A percentile compares a stretch with the other conserved stretches of the same genome.
Conservation (phyloP, 208 protist species). For the Trypanosoma lewisi region DNA sequence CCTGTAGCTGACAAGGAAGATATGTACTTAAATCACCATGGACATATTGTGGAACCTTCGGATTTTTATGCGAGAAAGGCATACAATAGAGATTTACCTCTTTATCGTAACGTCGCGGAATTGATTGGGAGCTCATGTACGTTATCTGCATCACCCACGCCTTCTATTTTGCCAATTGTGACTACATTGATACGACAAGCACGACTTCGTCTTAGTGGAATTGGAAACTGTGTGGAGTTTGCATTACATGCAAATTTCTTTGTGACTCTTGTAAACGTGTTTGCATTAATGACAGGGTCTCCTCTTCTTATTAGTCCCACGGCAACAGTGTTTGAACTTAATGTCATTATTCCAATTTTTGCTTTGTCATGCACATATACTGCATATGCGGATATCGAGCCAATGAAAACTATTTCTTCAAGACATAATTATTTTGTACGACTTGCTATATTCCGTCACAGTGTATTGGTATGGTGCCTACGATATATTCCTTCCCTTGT, state of each 20-base stretch:
- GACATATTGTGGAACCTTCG: slow-evolving; percentile 66
- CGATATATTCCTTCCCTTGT: slow-evolving; percentile 72
- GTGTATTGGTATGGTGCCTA: slow-evolving; percentile 71
- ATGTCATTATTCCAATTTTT: slow-evolving; percentile 79
- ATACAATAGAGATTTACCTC: slow-evolving; percentile 67
- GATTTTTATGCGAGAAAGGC: slow-evolving; percentile 53
- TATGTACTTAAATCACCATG: slow-evolving; percentile 33
- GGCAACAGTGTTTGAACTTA: slow-evolving; percentile 76
- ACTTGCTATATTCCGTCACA: slow-evolving; percentile 77
- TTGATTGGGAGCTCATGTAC: slow-evolving; percentile 81
- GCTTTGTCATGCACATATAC: slow-evolving; percentile 81
- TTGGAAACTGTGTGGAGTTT: slow-evolving; percentile 84
- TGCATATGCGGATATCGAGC: slow-evolving; percentile 75
- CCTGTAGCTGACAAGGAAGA: slow-evolving; percentile 72
- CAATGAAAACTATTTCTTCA: slow-evolving; percentile 83
- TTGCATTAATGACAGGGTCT: slow-evolving; percentile 51
- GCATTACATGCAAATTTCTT: slow-evolving; percentile 80
- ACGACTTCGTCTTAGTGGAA: slow-evolving; percentile 75
- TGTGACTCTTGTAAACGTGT: slow-evolving; percentile 60
- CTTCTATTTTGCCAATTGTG: slow-evolving; percentile 79
- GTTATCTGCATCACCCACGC: slow-evolving; percentile 64
- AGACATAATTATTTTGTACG: slow-evolving; percentile 86
- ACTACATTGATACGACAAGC: slow-evolving; percentile 82
- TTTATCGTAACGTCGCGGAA: slow-evolving; percentile 86
- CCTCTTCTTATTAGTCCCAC: slow-evolving; percentile 71